Evolutionary conservation across 2,329 filamentous ascomycete genomes (phyloP).

Genomic region (Exophiala phaeomuriformis): DNA sequence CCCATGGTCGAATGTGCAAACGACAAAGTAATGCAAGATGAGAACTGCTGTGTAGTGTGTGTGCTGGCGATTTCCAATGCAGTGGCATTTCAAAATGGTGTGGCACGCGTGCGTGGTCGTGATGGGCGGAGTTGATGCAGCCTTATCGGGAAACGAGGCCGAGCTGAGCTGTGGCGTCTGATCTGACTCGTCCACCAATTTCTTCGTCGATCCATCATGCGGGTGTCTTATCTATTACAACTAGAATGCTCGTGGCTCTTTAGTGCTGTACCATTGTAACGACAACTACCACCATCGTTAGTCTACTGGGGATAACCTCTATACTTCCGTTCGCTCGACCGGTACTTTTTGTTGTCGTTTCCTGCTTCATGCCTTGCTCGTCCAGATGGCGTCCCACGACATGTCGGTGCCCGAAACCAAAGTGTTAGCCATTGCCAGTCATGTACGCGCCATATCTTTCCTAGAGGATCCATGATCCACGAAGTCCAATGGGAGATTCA

Average conservation of each 20-base stretch:
- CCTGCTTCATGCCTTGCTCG: background rate
- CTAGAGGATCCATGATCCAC: background rate
- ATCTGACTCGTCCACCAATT: too few species aligned
- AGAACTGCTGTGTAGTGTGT: too few species aligned
- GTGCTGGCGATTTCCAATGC: too few species aligned
- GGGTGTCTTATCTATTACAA: too few species aligned
- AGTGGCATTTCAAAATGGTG: background rate
- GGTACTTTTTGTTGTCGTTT: background rate
- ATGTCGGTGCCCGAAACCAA: constrained; percentile 50
- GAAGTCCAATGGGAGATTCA: too few species aligned
- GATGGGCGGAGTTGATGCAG: background rate
- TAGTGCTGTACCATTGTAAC: too few species aligned
- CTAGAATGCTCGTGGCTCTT: too few species aligned
- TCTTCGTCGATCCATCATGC: too few species aligned
- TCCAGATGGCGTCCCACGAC: constrained; percentile 4
- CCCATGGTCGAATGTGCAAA: too few species aligned
- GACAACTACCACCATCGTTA: background rate
- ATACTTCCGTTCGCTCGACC: too few species aligned
- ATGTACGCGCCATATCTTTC: constrained; percentile 57
- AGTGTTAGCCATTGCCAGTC: constrained; percentile 84
- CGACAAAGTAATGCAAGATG: too few species aligned
- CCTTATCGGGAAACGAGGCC: background rate
- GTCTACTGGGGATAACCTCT: background rate
- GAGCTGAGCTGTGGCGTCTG: background rate
- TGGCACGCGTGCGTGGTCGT: background rate